A percentile compares a stretch with the other conserved stretches of the same genome.
Conservation (phyloP, 306 rosid genomes). For the Quillaja saponaria region DNA sequence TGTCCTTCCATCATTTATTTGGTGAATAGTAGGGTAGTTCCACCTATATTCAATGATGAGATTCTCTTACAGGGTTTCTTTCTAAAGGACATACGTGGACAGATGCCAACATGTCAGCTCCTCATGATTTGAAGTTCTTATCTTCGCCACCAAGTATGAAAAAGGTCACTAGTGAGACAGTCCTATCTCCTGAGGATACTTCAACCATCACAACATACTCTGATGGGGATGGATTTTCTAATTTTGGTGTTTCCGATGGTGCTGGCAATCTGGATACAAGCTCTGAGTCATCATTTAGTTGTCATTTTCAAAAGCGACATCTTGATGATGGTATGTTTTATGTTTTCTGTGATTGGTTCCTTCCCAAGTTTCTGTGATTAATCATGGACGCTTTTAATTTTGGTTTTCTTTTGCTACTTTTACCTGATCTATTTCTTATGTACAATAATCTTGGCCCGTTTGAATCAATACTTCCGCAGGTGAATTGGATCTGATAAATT, state of each 20-base stretch:
- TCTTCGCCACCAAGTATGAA: too few relatives aligned
- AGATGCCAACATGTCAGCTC: too few relatives aligned
- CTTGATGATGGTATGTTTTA: slow-evolving; percentile 29
- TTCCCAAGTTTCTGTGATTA: slow-evolving; percentile 7
- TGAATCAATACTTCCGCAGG: slow-evolving; percentile 19
- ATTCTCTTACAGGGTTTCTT: too few relatives aligned
- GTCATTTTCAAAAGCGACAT: slow-evolving; percentile 29
- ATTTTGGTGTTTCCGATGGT: slow-evolving; percentile 20
- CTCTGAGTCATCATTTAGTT: slow-evolving; percentile 17
- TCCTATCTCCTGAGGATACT: slow-evolving; percentile 24
- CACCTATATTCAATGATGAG: too few relatives aligned
- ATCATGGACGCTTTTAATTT: neutral
- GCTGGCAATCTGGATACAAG: slow-evolving; percentile 18
- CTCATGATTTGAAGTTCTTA: too few relatives aligned
- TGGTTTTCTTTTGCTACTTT: neutral
- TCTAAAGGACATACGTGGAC: too few relatives aligned
- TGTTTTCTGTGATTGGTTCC: neutral
- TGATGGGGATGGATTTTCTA: slow-evolving; percentile 25
- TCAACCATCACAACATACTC: slow-evolving; percentile 27
- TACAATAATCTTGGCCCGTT: slow-evolving; percentile 10
- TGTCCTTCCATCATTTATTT: neutral
- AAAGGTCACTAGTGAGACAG: neutral
- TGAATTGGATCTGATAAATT: slow-evolving; percentile 6
- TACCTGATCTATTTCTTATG: neutral
- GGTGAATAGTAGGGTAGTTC: neutral